Conservation (phyloP, 2,329 filamentous ascomycete species). For the Intubia oerlemansii region DNA sequence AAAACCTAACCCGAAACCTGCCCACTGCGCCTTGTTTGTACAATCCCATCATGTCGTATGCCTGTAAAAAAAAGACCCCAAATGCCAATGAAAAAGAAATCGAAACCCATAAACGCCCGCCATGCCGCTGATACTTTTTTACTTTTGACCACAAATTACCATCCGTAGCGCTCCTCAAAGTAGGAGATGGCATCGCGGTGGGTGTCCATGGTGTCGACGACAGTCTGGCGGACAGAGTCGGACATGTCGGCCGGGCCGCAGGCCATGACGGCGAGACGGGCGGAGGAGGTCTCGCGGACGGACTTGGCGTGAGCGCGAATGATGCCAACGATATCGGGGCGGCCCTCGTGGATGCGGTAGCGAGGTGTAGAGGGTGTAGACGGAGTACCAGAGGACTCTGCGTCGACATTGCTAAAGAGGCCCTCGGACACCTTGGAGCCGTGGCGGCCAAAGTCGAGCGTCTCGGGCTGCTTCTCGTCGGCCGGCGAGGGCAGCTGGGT, state of each 20-base stretch:
- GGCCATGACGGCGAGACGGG: constrained; percentile 6
- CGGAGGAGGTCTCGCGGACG: constrained; percentile 1
- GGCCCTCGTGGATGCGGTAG: constrained; percentile 3
- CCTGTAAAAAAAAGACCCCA: too few species aligned
- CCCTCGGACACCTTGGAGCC: not conserved
- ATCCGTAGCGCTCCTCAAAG: constrained; percentile 9
- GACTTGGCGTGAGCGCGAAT: constrained; percentile 1
- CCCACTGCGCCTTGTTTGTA: too few species aligned
- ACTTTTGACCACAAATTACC: too few species aligned
- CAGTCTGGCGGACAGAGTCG: constrained; percentile 5
- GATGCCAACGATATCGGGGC: constrained; percentile 5
- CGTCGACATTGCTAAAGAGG: too few species aligned
- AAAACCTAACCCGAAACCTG: too few species aligned
- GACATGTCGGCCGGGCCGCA: constrained; percentile 7
- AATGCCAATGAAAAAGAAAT: too few species aligned
- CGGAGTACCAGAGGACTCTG: too few species aligned
- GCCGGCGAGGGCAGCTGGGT: not conserved
- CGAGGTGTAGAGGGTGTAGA: too few species aligned
- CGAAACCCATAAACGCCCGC: too few species aligned
- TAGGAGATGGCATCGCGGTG: constrained; percentile 3
- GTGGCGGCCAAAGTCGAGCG: not conserved
- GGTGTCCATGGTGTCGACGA: constrained; percentile 4
- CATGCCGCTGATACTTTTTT: too few species aligned
- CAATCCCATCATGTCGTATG: too few species aligned
- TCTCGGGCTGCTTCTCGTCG: not conserved